Conservation (phyloP, 2,329 filamentous ascomycete species). For the Mollisia scopiformis region DNA sequence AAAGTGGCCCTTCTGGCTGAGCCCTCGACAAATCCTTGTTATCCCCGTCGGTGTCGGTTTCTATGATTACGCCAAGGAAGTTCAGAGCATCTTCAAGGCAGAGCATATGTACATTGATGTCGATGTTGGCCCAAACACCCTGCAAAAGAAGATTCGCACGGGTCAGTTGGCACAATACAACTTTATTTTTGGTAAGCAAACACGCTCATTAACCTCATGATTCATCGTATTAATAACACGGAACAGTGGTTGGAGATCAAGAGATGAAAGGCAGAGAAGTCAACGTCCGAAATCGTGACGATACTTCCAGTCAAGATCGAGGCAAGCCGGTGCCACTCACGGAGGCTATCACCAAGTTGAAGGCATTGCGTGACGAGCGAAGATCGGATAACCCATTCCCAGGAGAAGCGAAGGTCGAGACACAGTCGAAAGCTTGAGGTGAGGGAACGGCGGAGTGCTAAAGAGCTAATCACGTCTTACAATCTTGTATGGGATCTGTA, state of each 20-base stretch:
- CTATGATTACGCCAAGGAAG: conserved; percentile 75
- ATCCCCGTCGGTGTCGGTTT: conserved; percentile 76
- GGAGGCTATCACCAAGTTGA: conserved; percentile 59
- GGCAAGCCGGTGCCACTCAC: conserved; percentile 60
- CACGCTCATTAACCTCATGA: too few relatives aligned
- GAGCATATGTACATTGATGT: conserved; percentile 72
- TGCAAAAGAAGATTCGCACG: conserved; percentile 88
- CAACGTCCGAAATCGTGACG: conserved; percentile 66
- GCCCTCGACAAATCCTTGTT: conserved; percentile 79
- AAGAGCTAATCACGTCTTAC: not conserved
- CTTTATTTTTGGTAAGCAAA: conserved; percentile 71
- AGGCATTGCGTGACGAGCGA: conserved; percentile 52
- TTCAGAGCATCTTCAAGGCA: conserved; percentile 68
- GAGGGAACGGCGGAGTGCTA: not conserved
- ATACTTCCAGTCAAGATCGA: conserved; percentile 62
- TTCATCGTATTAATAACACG: not conserved
- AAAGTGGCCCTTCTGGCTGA: conserved; percentile 90
- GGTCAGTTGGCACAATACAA: conserved; percentile 83
- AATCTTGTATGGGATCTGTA: not conserved
- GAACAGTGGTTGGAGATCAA: conserved; percentile 61
- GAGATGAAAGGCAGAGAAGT: conserved; percentile 63
- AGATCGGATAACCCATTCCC: conserved; percentile 42
- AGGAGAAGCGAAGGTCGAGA: conserved; percentile 27
- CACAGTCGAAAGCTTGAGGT: conserved; percentile 13
- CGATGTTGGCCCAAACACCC: conserved; percentile 75